phyloP scores from a whole-genome alignment of 1,284 basidiomycete genomes.

The Marasmius fiardii region DNA sequence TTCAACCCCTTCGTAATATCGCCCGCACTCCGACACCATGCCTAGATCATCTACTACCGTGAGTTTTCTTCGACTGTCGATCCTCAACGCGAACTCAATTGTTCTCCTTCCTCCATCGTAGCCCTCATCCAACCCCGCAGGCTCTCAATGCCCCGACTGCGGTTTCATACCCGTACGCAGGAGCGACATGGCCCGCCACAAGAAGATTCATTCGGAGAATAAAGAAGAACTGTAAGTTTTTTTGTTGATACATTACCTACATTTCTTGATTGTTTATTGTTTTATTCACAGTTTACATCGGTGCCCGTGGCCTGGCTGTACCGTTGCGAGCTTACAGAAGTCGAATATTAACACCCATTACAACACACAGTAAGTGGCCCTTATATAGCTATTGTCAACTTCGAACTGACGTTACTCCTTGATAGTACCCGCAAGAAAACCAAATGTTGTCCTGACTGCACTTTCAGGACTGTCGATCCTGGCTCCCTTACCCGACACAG shows the following conservation, averaged over 20 bases:
- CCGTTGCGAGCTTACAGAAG: background rate
- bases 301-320: background rate
- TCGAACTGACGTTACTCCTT: background rate
- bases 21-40: no score
- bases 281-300: background rate
- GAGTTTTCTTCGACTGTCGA: background rate
- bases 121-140: background rate
- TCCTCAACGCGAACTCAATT: background rate
- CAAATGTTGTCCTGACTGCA: slow-evolving; percentile 5
- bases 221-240: background rate
- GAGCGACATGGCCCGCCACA: background rate
- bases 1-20: no score
- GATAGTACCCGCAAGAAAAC: slow-evolving; percentile 6
- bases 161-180: background rate
- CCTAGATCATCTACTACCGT: background rate
- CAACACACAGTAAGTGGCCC: background rate
- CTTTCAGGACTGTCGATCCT: slow-evolving; percentile 9
- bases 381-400: background rate
- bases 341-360: background rate
- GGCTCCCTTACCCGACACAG: slow-evolving; percentile 11
- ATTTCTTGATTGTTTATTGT: background rate
- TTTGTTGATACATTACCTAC: background rate
- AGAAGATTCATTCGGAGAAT: background rate
- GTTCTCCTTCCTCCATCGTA: background rate
- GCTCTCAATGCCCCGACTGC: background rate